Evolutionary conservation across 1,284 basidiomycete species (phyloP), one percentile per base, ranked within the genome.

Genomic region (Apiotrichum brassicae): DNA sequence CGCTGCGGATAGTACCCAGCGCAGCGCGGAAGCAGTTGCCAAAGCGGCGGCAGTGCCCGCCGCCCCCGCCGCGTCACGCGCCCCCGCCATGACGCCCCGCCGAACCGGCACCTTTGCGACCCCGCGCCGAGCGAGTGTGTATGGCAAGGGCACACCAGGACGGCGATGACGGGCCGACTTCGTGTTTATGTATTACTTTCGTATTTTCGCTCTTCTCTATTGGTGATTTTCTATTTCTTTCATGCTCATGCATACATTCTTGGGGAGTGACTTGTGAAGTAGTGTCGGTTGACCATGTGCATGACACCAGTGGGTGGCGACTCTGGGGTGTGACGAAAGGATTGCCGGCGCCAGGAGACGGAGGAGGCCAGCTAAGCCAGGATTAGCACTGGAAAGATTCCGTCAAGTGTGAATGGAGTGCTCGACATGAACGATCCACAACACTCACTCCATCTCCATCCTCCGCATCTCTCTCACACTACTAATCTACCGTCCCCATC

Each of bases 11-110:
- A 58, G 63, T 14, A 55, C 47, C 23, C 41, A 51, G 11, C 59
- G 61, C 40, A 56, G 54, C 12, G 61, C 64, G 18, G 62, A 63
- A 26, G 59, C 62, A 3, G 48, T 69, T 0, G 62, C 58, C 3
- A 62, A 61, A n/a, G 68, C 67, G 3, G 64, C 60, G 13, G 51
- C 53, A 19, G 49, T 66, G 19, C 48, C 60, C 8, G 46, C 40
- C 8, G 46, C 41, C 14, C 39, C 28, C 6, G 19, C 36, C 1
- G 8, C 51, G 7, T 14, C 49, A 2, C 48, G 49, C 7, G 33
- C 54, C 11, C 38, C 35, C 14, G 33, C 47, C 9, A 33, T 24
- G 1, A 51, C 48, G 6, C 49, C 49, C 7, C 33, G 48, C 23
- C 48, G 44, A 18, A 46, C 35, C n/a, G 51, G 25, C 6, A 25